Evolutionary conservation across 2,329 filamentous ascomycete species (phyloP).

Genomic region (Trichoderma cornu-damae): DNA sequence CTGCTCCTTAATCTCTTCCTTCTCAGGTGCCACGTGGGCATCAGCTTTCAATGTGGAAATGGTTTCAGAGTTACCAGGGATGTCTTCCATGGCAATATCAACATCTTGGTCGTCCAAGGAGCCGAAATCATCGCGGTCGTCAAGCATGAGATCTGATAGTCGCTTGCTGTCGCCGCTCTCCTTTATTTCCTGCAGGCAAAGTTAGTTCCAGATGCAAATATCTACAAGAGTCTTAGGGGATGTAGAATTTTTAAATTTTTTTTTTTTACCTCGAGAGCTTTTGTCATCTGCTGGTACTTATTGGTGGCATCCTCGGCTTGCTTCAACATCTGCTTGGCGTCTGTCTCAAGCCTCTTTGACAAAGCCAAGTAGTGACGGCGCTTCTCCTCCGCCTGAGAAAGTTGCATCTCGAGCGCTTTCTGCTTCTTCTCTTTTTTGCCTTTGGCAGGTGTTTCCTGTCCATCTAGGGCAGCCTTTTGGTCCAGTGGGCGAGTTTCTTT

Average conservation of each 20-base stretch:
- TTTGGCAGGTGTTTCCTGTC: too few relatives aligned
- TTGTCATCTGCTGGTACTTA: conserved; percentile 26
- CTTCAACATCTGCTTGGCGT: conserved; percentile 38
- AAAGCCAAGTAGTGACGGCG: conserved; percentile 35
- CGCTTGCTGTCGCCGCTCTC: not conserved
- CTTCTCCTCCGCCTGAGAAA: conserved; percentile 35
- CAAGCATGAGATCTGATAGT: not conserved
- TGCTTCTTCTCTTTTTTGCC: not conserved
- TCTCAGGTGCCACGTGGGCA: not conserved
- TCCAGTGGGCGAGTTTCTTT: not conserved
- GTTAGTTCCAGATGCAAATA: not conserved
- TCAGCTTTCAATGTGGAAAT: not conserved
- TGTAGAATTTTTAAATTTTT: too few relatives aligned
- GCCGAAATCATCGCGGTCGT: not conserved
- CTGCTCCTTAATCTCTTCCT: not conserved
- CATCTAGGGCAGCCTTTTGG: not conserved
- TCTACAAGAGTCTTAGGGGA: not conserved
- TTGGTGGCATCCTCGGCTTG: conserved; percentile 36
- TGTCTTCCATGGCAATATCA: not conserved
- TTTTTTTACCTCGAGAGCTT: conserved; percentile 6
- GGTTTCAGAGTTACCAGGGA: not conserved
- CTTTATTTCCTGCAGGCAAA: not conserved
- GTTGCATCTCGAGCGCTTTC: not conserved
- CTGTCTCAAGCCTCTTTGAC: conserved; percentile 36
- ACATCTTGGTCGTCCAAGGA: not conserved